Conservation (phyloP, 257 asterid genomes). For the Ligustrum vulgare region DNA sequence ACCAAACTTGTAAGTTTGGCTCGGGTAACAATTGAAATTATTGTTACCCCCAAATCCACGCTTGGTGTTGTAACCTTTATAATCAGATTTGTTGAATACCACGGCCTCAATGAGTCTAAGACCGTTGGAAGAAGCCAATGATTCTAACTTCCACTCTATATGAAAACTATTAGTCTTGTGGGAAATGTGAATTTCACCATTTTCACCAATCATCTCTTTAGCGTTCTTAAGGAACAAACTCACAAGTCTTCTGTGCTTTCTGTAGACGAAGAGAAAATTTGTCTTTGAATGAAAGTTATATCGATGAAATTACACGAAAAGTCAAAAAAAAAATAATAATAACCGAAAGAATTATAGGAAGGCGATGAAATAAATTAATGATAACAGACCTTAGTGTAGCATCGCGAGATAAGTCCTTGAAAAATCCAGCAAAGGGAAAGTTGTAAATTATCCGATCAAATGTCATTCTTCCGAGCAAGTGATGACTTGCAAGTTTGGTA, state of each 20-base stretch:
- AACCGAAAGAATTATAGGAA: no score
- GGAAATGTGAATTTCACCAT: conserved; percentile 34
- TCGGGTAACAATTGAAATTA: conserved; percentile 18
- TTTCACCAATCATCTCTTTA: conserved; percentile 21
- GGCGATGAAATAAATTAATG: not conserved
- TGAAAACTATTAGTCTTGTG: conserved; percentile 35
- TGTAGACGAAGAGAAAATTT: not conserved
- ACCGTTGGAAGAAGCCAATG: conserved; percentile 7
- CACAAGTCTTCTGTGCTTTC: conserved; percentile 26
- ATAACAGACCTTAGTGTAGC: conserved; percentile 21
- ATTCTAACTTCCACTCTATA: conserved; percentile 25
- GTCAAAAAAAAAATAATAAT: not conserved
- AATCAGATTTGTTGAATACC: conserved; percentile 10
- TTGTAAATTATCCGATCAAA: conserved; percentile 28
- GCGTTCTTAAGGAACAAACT: conserved; percentile 15
- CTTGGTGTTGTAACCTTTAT: conserved; percentile 22
- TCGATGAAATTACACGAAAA: no score
- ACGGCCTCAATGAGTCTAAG: conserved; percentile 16
- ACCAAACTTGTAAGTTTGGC: conserved; percentile 24
- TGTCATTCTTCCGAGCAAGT: not conserved
- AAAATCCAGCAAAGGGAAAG: conserved; percentile 38
- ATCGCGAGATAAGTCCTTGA: conserved; percentile 23
- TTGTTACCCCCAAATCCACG: conserved; percentile 16
- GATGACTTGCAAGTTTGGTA: conserved; percentile 9
- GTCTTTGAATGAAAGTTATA: not conserved